Base-by-base conservation (phyloP, 306 rosid genomes). In the Prunus dulcis region DNA sequence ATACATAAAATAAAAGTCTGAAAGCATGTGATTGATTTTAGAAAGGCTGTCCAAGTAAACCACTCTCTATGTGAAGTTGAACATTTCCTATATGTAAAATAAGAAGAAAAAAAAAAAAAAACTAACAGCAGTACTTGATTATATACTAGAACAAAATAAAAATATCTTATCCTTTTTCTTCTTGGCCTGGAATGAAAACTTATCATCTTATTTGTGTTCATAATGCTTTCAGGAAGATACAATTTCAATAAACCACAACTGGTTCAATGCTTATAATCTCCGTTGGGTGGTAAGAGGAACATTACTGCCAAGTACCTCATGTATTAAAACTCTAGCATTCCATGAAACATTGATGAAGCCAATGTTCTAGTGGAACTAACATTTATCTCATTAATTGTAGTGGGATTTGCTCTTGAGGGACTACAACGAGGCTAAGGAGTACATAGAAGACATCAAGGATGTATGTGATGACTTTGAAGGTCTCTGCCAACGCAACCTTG, bases 401-500 rank as follows among this genome's bases (percentile, higher is more conserved):
- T 88, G 97, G 97, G 90, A 91, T 80, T 90, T 91, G 77, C 96
- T 95, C 78, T 71, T 73, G 68, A 81, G 81, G 75, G 99, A 95
- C 83, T 92, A 92, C 89, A 81, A 84, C 13, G 97, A 95, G 77
- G 97, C 99, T 56, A 90, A 82, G 86, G 97, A 89, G 80, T 90
- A 90, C 88, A 90, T 92, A 78, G 97, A 95, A 87, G 99, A 95
- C 85, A 88, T 95, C 77, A 88, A 84, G 87, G 93, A 92, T 87
- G 67, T 91, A 78, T 92, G 97, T 68, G 97, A 95, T 53, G 91
- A 92, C 81, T 92, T 84, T 83, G 99, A 92, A 88, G 88, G 90
- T 84, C 97, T 95, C 69, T 95, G 99, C 85, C 97, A 95, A 74
- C 96, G 93, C 76, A 95, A 95, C 78, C 97, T 95, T 82, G 97